These are phyloP conservation scores for Sphaerulina musiva DNA, from an alignment of 2,329 filamentous ascomycete genomes.

Conservation along the genomic window DNA sequence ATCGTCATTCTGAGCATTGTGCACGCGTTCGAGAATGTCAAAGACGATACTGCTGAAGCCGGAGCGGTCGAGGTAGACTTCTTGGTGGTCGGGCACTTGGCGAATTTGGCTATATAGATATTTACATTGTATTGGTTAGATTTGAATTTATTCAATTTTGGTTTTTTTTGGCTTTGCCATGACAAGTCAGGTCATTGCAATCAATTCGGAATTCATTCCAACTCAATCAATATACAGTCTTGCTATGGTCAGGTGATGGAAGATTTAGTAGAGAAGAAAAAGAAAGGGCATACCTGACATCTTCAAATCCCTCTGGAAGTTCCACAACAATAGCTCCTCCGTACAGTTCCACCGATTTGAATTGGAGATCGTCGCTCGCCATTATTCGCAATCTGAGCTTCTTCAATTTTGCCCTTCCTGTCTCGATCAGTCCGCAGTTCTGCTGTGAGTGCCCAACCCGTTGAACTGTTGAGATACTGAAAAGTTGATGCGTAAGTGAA, in stretches of 20 bases:
- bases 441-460: background rate
- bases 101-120: constrained; percentile 54
- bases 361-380: constrained; percentile 11
- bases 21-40: constrained; percentile 78
- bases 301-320: constrained; percentile 60
- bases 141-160: too few relatives aligned
- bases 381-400: background rate
- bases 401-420: background rate
- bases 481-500: background rate
- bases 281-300: constrained; percentile 57
- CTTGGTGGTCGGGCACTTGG: constrained; percentile 79
- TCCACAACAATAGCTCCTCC: constrained; percentile 66
- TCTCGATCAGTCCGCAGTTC: background rate
- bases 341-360: constrained; percentile 46
- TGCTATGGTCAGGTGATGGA: too few relatives aligned
- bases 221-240: background rate
- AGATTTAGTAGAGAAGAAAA: background rate
- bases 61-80: constrained; percentile 78
- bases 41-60: constrained; percentile 84
- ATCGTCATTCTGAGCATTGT: constrained; percentile 56
- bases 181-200: too few relatives aligned
- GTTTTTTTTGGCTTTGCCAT: too few relatives aligned
- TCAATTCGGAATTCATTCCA: too few relatives aligned
- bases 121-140: background rate
- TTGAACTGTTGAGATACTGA: background rate